Evolutionary conservation across 495 filamentous ascomycete species (phyloP).

Genomic region (Trypethelium eluteriae): DNA sequence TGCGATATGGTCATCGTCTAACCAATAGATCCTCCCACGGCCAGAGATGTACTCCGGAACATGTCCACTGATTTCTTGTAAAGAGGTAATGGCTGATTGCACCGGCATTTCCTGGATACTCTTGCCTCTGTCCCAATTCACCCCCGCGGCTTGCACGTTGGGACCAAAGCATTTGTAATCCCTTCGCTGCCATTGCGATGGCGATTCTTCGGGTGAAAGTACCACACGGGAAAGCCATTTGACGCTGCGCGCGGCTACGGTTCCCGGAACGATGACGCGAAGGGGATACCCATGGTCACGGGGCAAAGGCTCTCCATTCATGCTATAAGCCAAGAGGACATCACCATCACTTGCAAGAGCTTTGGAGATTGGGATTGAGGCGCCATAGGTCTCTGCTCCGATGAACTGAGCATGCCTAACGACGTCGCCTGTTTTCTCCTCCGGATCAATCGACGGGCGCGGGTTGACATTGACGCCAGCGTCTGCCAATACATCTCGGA

Average conservation of each 20-base stretch:
- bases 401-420: constrained; percentile 50
- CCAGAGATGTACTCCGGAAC: constrained; percentile 16
- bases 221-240: constrained; percentile 36
- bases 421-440: constrained; percentile 17
- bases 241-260: constrained; percentile 33
- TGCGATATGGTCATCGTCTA: constrained; percentile 31
- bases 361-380: constrained; percentile 51
- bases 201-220: constrained; percentile 34
- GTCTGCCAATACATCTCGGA: constrained; percentile 52
- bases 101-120: constrained; percentile 47
- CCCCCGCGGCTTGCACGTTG: constrained; percentile 33
- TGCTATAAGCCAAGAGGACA: constrained; percentile 50
- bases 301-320: constrained; percentile 33
- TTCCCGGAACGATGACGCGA: constrained; percentile 34
- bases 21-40: constrained; percentile 27
- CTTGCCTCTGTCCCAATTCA: constrained; percentile 34
- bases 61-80: constrained; percentile 33
- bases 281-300: constrained; percentile 34
- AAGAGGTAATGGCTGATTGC: constrained; percentile 39
- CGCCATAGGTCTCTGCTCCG: constrained; percentile 53
- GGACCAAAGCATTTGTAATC: constrained; percentile 46
- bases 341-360: constrained; percentile 50
- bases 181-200: constrained; percentile 38
- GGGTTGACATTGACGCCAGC: constrained; percentile 38
- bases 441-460: background rate